These are phyloP conservation scores for Pyrenochaeta sp. DNA, from an alignment of 2,329 filamentous ascomycete genomes.

Conservation along the genomic window DNA sequence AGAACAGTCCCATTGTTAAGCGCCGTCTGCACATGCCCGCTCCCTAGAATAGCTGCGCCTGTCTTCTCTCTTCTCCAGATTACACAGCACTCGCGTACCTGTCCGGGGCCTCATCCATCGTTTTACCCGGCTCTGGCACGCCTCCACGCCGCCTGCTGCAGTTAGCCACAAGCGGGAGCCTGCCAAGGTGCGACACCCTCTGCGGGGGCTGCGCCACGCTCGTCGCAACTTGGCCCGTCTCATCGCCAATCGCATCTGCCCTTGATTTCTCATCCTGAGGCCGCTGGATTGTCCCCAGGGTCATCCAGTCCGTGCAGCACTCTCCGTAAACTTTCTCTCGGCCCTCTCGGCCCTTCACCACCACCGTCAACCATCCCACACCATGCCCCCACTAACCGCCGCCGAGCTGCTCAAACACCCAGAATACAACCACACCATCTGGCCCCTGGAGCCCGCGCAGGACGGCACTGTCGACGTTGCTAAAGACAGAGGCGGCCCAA, in stretches of 20 bases:
- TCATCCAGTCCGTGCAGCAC: no score
- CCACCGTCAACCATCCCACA: constrained; percentile 24
- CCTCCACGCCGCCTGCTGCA: not conserved
- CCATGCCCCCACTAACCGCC: constrained; percentile 53
- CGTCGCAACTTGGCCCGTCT: constrained; percentile 15
- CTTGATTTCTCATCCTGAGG: not conserved
- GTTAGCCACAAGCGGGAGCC: constrained; percentile 1
- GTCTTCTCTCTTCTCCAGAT: constrained; percentile 1
- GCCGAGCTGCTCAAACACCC: constrained; percentile 70
- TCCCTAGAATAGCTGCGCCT: constrained; percentile 25
- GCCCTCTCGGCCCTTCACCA: constrained; percentile 3
- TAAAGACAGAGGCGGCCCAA: constrained; percentile 73
- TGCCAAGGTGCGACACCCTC: not conserved
- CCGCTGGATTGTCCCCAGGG: not conserved
- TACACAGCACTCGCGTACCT: constrained; percentile 9
- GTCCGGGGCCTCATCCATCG: constrained; percentile 1
- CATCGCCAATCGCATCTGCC: constrained; percentile 7
- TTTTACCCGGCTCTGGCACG: constrained; percentile 16
- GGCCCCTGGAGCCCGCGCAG: constrained; percentile 71
- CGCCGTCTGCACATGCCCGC: not conserved
- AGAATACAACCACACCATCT: constrained; percentile 71
- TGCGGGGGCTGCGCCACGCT: constrained; percentile 25
- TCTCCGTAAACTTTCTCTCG: constrained; percentile 11
- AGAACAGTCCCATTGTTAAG: constrained; percentile 4
- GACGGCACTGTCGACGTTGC: constrained; percentile 70